These are phyloP conservation scores for Cymbopogon flexuosus DNA, from an alignment of 202 grass and related monocot genomes.

Conservation along the genomic window DNA sequence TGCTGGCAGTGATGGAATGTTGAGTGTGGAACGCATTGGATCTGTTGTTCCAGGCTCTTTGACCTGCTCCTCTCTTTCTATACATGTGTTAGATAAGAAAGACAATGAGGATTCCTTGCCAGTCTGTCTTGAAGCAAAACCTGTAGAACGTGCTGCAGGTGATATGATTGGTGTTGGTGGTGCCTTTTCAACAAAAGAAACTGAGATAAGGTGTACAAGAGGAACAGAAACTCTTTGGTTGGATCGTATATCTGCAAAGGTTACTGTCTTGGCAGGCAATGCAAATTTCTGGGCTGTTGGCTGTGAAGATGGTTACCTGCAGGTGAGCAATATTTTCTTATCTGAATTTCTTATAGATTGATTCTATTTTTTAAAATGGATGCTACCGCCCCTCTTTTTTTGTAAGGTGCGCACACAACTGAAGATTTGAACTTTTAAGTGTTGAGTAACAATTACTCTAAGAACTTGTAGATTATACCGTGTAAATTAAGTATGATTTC, in stretches of 20 bases:
- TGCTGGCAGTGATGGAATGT: conserved; percentile 45
- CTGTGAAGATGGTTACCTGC: conserved; percentile 88
- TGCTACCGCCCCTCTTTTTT: neutral
- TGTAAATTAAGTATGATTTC: neutral
- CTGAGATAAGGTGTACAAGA: conserved; percentile 72
- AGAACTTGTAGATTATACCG: neutral
- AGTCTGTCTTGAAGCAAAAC: conserved; percentile 67
- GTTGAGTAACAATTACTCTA: neutral
- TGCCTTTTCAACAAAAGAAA: conserved; percentile 73
- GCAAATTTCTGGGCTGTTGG: conserved; percentile 96
- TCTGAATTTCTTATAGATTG: neutral
- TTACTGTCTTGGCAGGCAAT: conserved; percentile 93
- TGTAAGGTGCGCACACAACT: neutral
- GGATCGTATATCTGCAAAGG: conserved; percentile 82
- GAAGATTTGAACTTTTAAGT: neutral
- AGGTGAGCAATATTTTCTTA: conserved; percentile 43
- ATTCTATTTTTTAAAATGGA: neutral
- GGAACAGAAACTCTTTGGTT: conserved; percentile 78
- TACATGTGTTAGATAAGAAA: conserved; percentile 54
- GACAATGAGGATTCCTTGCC: conserved; percentile 43
- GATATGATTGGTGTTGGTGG: conserved; percentile 59
- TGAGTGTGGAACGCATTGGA: conserved; percentile 58
- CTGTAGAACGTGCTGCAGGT: conserved; percentile 63
- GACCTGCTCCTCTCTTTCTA: conserved; percentile 46
- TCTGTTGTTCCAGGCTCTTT: conserved; percentile 39